A percentile compares a stretch with the other conserved stretches of the same genome.
Conservation (phyloP, 768 basidiomycete genomes). For the Boletus rubescentipes region DNA sequence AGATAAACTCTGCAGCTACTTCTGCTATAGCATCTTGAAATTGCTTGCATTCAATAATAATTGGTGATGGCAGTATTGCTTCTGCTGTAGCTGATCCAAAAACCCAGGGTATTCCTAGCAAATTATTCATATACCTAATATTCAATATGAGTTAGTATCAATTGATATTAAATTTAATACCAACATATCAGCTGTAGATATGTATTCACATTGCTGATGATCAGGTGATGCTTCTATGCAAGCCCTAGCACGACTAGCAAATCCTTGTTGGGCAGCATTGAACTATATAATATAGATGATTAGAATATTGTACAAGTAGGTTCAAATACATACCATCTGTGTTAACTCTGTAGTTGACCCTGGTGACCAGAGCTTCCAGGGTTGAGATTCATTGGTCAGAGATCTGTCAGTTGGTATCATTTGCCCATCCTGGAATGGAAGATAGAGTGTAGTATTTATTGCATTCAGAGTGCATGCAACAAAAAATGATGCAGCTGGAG, state of each 20-base stretch:
- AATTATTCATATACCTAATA: neutral
- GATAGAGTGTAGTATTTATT: neutral
- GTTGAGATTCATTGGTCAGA: neutral
- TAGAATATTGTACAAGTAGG: neutral
- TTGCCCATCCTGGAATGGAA: constrained; percentile 2
- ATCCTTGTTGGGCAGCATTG: neutral
- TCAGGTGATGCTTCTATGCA: neutral
- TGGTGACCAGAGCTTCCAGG: constrained; percentile 9
- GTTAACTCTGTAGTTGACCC: neutral
- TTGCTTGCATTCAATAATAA: neutral
- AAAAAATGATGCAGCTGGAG: neutral
- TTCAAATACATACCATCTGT: neutral
- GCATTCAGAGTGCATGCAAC: no score
- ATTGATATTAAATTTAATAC: neutral
- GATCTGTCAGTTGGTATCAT: no score
- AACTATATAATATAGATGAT: neutral
- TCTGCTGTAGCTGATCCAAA: neutral
- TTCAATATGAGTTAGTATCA: neutral
- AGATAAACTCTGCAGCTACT: neutral
- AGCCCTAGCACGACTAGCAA: neutral
- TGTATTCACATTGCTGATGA: neutral
- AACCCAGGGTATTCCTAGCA: neutral
- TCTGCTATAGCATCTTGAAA: constrained; percentile 6
- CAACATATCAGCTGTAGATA: neutral
- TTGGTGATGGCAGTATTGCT: neutral